Conservation (phyloP, 495 filamentous ascomycete genomes). For the Lepraria neglecta region DNA sequence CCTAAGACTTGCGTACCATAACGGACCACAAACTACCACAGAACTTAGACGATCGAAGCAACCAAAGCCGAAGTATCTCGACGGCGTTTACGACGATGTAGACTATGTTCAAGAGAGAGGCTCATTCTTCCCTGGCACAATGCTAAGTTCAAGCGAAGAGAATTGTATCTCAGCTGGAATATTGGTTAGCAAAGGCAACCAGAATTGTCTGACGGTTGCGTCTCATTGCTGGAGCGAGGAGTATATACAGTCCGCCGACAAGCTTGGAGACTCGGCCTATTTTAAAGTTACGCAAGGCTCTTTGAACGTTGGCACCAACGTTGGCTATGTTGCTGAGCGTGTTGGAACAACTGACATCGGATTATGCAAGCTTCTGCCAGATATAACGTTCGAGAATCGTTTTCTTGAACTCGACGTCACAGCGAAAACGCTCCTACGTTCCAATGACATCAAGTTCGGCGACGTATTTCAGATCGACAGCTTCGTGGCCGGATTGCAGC, state of each 20-base stretch:
- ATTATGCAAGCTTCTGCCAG: conserved; percentile 1
- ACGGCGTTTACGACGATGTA: too few species aligned
- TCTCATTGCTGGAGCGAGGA: conserved; percentile 1
- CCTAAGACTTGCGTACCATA: too few species aligned
- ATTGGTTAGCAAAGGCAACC: not conserved
- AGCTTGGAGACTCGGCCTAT: conserved; percentile 1
- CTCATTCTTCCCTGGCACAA: not conserved
- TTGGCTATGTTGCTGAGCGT: conserved; percentile 5
- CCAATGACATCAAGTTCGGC: not conserved
- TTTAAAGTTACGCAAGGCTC: conserved; percentile 5
- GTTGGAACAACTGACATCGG: conserved; percentile 3
- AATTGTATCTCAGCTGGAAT: conserved; percentile 3
- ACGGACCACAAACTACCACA: too few species aligned
- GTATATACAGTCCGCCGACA: not conserved
- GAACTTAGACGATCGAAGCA: too few species aligned
- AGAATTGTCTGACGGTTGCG: not conserved
- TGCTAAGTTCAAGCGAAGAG: not conserved
- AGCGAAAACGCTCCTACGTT: conserved; percentile 1
- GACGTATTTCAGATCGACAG: not conserved
- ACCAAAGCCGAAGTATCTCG: too few species aligned
- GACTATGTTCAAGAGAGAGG: too few species aligned
- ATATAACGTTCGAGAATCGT: not conserved
- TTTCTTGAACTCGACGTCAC: conserved; percentile 1
- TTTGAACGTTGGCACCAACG: not conserved
- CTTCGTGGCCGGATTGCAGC: conserved; percentile 1